Percentiles rank a stretch among this genome's conserved stretches.
These are phyloP conservation scores for Globisporangium paddicum DNA, from an alignment of 352 stramenopile species.

Conservation along the genomic window DNA sequence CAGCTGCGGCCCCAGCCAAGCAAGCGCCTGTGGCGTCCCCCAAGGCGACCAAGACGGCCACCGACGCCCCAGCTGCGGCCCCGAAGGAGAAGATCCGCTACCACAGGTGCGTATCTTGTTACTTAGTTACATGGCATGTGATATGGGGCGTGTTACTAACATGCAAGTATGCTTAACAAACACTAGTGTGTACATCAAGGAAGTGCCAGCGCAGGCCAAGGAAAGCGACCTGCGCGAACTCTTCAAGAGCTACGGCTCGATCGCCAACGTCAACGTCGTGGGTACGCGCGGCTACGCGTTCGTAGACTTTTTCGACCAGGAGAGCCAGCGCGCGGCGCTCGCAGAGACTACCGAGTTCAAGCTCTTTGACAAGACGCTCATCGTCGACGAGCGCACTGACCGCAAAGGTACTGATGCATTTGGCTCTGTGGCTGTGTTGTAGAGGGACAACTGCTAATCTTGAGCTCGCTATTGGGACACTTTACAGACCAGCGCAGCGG, in stretches of 20 bases:
- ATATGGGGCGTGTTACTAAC: background rate
- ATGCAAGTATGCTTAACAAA: background rate
- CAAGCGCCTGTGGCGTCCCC: conserved; percentile 11
- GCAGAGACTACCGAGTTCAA: conserved; percentile 63
- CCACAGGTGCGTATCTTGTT: conserved; percentile 22
- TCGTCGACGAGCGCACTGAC: conserved; percentile 67
- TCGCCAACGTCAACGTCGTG: conserved; percentile 66
- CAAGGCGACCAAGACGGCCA: conserved; percentile 13
- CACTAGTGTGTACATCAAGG: conserved; percentile 73
- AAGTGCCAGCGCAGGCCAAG: conserved; percentile 69
- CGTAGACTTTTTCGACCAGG: conserved; percentile 76
- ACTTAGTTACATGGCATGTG: background rate
- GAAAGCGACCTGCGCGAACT: conserved; percentile 72
- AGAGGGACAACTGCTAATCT: conserved; percentile 1
- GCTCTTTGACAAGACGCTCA: conserved; percentile 68
- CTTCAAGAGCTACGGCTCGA: conserved; percentile 73
- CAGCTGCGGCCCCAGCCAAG: conserved; percentile 19
- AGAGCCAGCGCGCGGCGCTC: conserved; percentile 71
- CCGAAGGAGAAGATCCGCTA: conserved; percentile 53
- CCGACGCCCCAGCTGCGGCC: conserved; percentile 19
- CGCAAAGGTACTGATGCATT: conserved; percentile 61
- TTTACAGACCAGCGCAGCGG: conserved; percentile 33
- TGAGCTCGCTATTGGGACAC: background rate
- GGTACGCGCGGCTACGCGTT: conserved; percentile 67
- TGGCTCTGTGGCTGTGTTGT: background rate